These are phyloP conservation scores for Yamadazyma akitaensis DNA, from an alignment of 805 yeast genomes.

Conservation along the genomic window DNA sequence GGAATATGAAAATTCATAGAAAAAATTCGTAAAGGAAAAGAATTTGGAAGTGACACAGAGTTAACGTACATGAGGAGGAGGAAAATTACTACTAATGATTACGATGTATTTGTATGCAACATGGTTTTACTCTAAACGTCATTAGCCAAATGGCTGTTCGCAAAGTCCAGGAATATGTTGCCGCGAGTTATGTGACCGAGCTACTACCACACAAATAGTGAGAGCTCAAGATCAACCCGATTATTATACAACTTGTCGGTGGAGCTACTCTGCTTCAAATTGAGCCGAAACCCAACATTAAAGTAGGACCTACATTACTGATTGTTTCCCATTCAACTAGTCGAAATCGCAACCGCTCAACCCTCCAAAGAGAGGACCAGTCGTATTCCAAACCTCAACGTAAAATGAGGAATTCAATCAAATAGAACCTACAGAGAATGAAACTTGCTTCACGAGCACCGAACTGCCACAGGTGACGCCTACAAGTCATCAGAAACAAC, in stretches of 20 bases:
- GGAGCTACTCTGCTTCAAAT: conserved; percentile 82
- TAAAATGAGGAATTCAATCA: neutral
- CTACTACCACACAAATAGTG: conserved; percentile 36
- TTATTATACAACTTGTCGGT: conserved; percentile 93
- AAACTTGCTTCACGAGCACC: conserved; percentile 72
- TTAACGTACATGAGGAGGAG: neutral
- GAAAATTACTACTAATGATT: neutral
- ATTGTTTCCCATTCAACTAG: neutral
- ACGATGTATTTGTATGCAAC: conserved; percentile 74
- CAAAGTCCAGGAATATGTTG: conserved; percentile 99
- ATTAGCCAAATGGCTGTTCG: conserved; percentile 85
- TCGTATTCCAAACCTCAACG: conserved; percentile 4
- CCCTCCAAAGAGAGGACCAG: conserved; percentile 45
- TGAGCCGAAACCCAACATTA: conserved; percentile 3
- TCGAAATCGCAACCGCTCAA: conserved; percentile 46
- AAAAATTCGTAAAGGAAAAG: no score
- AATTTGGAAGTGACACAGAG: neutral
- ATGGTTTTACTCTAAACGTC: conserved; percentile 99
- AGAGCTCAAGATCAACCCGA: conserved; percentile 64
- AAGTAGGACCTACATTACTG: neutral
- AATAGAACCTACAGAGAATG: conserved; percentile 11
- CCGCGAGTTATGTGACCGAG: conserved; percentile 67
- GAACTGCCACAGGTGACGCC: conserved; percentile 48
- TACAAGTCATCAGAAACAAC: conserved; percentile 36
- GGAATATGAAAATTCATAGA: neutral